phyloP scores from a whole-genome alignment of 768 basidiomycete species.

The Lactarius akahatsu region DNA sequence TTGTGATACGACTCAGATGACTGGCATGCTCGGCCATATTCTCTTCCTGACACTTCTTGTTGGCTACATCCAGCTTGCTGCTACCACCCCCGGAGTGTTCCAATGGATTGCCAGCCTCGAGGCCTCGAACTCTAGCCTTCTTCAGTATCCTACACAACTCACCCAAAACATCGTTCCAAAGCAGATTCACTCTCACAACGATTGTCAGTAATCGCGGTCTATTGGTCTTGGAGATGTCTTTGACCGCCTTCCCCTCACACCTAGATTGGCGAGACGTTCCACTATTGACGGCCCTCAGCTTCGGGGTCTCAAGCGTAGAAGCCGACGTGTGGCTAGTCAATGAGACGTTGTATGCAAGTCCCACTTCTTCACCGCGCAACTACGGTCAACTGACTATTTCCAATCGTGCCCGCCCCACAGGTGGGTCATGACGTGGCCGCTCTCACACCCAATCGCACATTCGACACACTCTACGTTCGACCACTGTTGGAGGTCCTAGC shows the following conservation, averaged over 20 bases:
- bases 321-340: conserved; percentile 52
- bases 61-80: conserved; percentile 11
- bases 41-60: conserved; percentile 10
- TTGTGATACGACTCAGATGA: neutral
- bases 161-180: conserved; percentile 50
- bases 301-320: conserved; percentile 52
- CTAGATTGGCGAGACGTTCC: conserved; percentile 55
- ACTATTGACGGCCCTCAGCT: conserved; percentile 47
- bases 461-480: conserved; percentile 49
- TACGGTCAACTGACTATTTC: conserved; percentile 1
- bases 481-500: conserved; percentile 45
- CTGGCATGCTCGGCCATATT: conserved; percentile 5
- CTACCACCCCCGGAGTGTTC: conserved; percentile 6
- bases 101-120: conserved; percentile 31
- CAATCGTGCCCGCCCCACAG: conserved; percentile 30
- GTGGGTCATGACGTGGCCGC: conserved; percentile 48
- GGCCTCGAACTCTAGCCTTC: conserved; percentile 39
- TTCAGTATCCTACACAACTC: conserved; percentile 48
- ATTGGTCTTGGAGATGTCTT: neutral
- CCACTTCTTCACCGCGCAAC: neutral
- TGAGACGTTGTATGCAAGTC: conserved; percentile 45
- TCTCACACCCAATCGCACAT: conserved; percentile 44
- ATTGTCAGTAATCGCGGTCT: conserved; percentile 38
- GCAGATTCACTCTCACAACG: conserved; percentile 54
- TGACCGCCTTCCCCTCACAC: neutral